Evolutionary conservation across 495 filamentous ascomycete genomes (phyloP), one percentile per base, ranked within the genome.

Genomic region (Penicillium macrosclerotiorum): DNA sequence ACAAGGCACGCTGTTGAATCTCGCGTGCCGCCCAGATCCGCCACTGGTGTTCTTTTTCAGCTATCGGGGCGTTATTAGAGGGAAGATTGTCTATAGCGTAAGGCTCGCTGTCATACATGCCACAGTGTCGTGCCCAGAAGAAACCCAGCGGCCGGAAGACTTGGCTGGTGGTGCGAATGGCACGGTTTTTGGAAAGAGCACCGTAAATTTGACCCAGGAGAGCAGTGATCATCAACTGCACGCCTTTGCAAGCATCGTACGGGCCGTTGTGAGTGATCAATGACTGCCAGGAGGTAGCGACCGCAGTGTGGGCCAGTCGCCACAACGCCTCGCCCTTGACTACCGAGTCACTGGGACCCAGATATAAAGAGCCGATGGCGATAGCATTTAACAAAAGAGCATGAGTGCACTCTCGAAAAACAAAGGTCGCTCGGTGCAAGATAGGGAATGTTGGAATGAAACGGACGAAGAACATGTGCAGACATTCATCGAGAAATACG

Each of bases 371-470:
- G 1, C 73, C 73, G 20, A 77, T 67, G 4, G 73, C 73, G 42
- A 77, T 77, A 6, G 72, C 69, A 53, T 75, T 75, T 0, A 77
- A 49, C 1, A 77, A 54, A 5, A 77, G 51, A 7, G 73, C 61
- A 41, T 74, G 69, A 6, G 68, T 71, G 51, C 71, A 75, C 44
- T 77, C 73, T 26, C 71, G 65, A 36, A 75, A 75, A 2, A 74
- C 64, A 34, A 77, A 77, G 1, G 72, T 77, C 9, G 71, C 63
- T 52, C 67, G 58, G 51, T 77, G 73, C 12, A 77, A 50, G 17
- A 77, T 62, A 4, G 73, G 73, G 20, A 77, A 77, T 2, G 71
- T 74, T 4, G 72, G 71, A 13, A 75, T 75, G 42, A 76, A 76
- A 9, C 68, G 62, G 9, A 65, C 68, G 37, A 76, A 76, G 62